A percentile compares a stretch with the other conserved stretches of the same genome.
phyloP scores from a whole-genome alignment of 352 stramenopile species.

The Aphanomyces cochlioides region DNA sequence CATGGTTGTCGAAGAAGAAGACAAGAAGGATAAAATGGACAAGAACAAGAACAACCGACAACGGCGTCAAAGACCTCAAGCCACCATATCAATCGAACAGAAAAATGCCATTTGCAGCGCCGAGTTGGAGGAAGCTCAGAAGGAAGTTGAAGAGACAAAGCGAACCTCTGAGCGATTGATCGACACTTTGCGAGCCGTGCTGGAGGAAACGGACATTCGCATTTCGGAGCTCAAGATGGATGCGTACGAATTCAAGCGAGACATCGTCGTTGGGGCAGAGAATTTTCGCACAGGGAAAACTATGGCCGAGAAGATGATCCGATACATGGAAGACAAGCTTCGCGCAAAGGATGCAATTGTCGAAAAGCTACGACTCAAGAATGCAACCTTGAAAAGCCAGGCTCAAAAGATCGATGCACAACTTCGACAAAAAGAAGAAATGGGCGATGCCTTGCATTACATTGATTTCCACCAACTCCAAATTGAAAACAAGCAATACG shows the following conservation, averaged over 20 bases:
- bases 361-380: conserved; percentile 93
- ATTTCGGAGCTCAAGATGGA: conserved; percentile 95
- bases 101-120: conserved; percentile 89
- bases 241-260: conserved; percentile 94
- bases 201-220: conserved; percentile 93
- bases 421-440: conserved; percentile 92
- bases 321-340: conserved; percentile 94
- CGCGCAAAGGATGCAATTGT: conserved; percentile 89
- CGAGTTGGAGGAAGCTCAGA: conserved; percentile 84
- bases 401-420: conserved; percentile 90
- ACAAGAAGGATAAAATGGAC: conserved; percentile 58
- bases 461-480: conserved; percentile 96
- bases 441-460: conserved; percentile 93
- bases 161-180: conserved; percentile 90
- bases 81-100: conserved; percentile 86
- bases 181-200: conserved; percentile 88
- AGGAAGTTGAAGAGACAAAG: conserved; percentile 88
- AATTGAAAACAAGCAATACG: conserved; percentile 97
- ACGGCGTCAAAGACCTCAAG: conserved; percentile 53
- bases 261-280: conserved; percentile 92
- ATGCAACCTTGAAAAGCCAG: conserved; percentile 89
- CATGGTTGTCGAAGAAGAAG: conserved; percentile 52
- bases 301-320: conserved; percentile 90
- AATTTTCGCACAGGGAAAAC: conserved; percentile 93
- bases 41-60: conserved; percentile 51